Conservation (phyloP, 2,329 filamentous ascomycete genomes). For the Tolypocladium cylindrosporum region DNA sequence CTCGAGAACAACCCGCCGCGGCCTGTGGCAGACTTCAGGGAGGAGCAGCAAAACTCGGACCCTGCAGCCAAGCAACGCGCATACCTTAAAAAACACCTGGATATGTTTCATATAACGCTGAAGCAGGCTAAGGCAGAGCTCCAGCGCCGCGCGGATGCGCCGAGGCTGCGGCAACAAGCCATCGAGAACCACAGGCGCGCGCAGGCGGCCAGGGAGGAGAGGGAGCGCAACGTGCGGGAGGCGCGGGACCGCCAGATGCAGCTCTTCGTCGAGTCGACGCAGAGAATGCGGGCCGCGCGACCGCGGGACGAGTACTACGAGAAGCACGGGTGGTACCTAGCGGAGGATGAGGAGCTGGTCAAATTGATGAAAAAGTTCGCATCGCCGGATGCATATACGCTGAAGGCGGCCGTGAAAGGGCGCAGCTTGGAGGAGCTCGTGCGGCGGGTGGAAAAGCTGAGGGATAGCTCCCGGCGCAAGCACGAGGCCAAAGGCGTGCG, state of each 20-base stretch:
- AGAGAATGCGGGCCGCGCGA: constrained; percentile 1
- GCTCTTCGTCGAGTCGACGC: constrained; percentile 9
- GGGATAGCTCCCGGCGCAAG: constrained; percentile 8
- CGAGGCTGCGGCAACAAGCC: not conserved
- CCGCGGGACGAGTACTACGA: constrained; percentile 8
- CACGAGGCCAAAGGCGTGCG: constrained; percentile 6
- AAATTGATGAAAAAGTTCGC: constrained; percentile 10
- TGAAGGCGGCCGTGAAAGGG: constrained; percentile 7
- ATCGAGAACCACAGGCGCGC: not conserved
- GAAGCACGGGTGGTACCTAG: constrained; percentile 13
- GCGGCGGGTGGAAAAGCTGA: constrained; percentile 11
- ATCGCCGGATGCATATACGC: constrained; percentile 5
- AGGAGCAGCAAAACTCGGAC: not conserved
- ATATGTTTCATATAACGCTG: not conserved
- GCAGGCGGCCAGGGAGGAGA: constrained; percentile 1
- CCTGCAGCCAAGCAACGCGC: not conserved
- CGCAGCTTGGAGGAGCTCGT: constrained; percentile 10
- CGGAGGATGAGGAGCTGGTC: constrained; percentile 17
- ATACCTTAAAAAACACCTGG: not conserved
- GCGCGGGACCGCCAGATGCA: constrained; percentile 3
- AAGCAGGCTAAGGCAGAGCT: not conserved
- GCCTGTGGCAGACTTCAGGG: not conserved
- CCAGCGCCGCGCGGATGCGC: not conserved
- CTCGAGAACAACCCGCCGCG: not conserved
- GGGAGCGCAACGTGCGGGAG: not conserved